phyloP scores from a whole-genome alignment of 495 filamentous ascomycete genomes.

The Penicillium riverlandense region DNA sequence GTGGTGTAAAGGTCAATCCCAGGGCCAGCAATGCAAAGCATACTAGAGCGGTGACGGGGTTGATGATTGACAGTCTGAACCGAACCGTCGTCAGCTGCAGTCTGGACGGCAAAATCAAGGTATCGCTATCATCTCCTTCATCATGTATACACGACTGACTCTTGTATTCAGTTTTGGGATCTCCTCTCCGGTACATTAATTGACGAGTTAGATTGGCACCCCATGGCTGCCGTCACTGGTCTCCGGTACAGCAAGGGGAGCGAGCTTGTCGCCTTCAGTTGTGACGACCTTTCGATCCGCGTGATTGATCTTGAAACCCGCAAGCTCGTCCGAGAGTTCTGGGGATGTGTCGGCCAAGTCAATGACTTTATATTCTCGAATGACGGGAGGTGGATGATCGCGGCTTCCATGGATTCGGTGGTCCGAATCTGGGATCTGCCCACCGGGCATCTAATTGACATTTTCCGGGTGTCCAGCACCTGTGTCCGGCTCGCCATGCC shows the following conservation, averaged over 20 bases:
- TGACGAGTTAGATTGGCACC: constrained; percentile 79
- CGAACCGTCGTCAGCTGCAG: constrained; percentile 75
- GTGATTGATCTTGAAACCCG: constrained; percentile 87
- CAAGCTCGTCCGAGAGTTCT: constrained; percentile 84
- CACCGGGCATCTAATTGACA: constrained; percentile 89
- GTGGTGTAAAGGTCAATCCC: constrained; percentile 31
- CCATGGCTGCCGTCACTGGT: constrained; percentile 66
- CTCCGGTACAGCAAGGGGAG: constrained; percentile 72
- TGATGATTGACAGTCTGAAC: constrained; percentile 80
- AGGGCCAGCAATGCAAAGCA: constrained; percentile 51
- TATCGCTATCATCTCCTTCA: constrained; percentile 9
- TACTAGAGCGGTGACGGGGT: constrained; percentile 72
- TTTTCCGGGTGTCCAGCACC: constrained; percentile 63
- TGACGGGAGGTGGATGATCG: constrained; percentile 90
- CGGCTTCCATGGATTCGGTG: constrained; percentile 73
- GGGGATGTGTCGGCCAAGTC: constrained; percentile 75
- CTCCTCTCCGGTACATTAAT: constrained; percentile 70
- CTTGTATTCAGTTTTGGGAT: constrained; percentile 69
- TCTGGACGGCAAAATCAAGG: constrained; percentile 87
- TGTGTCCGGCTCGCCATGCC: constrained; percentile 85
- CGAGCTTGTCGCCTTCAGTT: constrained; percentile 83
- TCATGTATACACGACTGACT: constrained; percentile 2
- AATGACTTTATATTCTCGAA: constrained; percentile 88
- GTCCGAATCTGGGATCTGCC: constrained; percentile 93
- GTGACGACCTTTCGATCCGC: constrained; percentile 81